Base-by-base conservation (phyloP, 768 basidiomycete genomes). In the Phaeotremella skinneri region DNA sequence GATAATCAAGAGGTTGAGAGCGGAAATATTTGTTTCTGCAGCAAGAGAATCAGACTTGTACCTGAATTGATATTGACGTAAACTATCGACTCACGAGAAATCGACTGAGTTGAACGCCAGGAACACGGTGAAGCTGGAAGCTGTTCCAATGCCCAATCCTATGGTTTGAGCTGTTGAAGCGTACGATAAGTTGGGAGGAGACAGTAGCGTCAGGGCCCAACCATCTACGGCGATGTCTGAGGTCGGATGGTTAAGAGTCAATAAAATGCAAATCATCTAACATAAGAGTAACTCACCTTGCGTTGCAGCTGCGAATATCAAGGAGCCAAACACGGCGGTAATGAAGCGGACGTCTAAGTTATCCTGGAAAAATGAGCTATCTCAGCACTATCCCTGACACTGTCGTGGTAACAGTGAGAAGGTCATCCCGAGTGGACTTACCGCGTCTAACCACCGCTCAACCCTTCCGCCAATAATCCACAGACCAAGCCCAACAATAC, bases 141-240 rank as follows among this genome's bases (percentile, higher is more conserved):
- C 93, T 77, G 87, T 97, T 4, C 96, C 96, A 0, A 90, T 89
- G 68, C 94, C 97, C 25, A 99, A 81, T 13, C 96, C 96, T 60
- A 98, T 90, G 0, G 96, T 98, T 77, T 99, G 96, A 58, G 94
- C 97, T 5, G 93, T 98, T 17, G 92, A 96, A 2, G 96, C 96
- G 71, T 93, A 99, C 17, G 93, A 91, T 34, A 98, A 79, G 72
- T 92, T 93, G 64, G 91, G 91, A 61, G 90, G 86, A 1, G 94
- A 98, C 48, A 99, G 84, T 31, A 82, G 74, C 1, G 79, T 81
- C 4, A 82, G 68, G 4, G 81, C 81, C 81, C 81, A 82, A 42
- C 90, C 94, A 71, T 98, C 94, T 29, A 98, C 94, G 45, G 94
- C 94, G 58, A 98, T 98, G 76, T 98, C 93, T 94, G 67, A 86